Conservation (phyloP, 2,329 filamentous ascomycete genomes). For the Cadophora sp. region DNA sequence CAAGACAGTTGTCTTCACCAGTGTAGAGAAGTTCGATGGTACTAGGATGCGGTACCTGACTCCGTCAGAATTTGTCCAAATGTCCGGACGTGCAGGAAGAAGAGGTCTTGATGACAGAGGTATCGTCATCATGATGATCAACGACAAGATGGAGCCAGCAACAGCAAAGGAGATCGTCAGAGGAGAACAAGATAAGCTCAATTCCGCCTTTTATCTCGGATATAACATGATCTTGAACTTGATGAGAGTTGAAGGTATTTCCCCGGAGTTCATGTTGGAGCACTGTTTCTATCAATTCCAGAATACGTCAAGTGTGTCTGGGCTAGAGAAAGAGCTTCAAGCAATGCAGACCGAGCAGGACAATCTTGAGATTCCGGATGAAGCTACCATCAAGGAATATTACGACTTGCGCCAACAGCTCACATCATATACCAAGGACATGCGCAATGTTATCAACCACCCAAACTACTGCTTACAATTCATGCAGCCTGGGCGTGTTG, state of each 20-base stretch:
- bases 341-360: constrained; percentile 78
- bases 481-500: constrained; percentile 84
- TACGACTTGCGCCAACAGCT: constrained; percentile 88
- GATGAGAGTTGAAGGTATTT: constrained; percentile 98
- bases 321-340: constrained; percentile 82
- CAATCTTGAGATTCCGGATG: constrained; percentile 80
- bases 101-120: constrained; percentile 96
- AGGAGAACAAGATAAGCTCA: constrained; percentile 94
- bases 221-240: constrained; percentile 99
- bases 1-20: constrained; percentile 99
- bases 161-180: constrained; percentile 96
- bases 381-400: constrained; percentile 90
- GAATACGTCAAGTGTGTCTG: constrained; percentile 85
- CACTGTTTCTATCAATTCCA: constrained; percentile 98
- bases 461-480: constrained; percentile 86
- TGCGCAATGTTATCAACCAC: constrained; percentile 90
- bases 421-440: constrained; percentile 83
- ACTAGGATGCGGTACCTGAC: constrained; percentile 81
- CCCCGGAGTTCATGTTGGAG: constrained; percentile 98
- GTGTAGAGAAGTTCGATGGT: constrained; percentile 94
- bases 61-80: constrained; percentile 96
- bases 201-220: constrained; percentile 95
- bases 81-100: constrained; percentile 96
- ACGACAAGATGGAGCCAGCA: constrained; percentile 92
- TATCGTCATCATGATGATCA: constrained; percentile 99